Conservation (phyloP, 148 eudicot genomes). For the Mesembryanthemum crystallinum region DNA sequence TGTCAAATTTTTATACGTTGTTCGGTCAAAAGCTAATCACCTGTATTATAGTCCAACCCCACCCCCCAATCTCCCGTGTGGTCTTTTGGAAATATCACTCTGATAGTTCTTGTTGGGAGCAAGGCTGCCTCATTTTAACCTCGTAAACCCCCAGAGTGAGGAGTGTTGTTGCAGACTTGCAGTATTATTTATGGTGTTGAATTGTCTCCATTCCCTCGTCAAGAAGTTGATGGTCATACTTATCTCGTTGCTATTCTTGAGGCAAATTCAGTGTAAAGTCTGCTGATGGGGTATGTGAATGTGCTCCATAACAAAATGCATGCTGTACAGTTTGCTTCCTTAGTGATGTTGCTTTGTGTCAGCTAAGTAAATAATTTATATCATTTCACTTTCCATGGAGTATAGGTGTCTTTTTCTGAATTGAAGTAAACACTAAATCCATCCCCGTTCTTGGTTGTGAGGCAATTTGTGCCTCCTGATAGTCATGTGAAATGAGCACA, state of each 20-base stretch:
- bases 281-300: background rate
- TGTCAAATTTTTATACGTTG: background rate
- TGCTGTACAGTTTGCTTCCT: background rate
- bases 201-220: background rate
- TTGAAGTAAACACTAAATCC: background rate
- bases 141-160: background rate
- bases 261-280: background rate
- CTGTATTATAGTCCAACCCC: background rate
- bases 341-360: conserved; percentile 1
- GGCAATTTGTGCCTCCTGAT: background rate
- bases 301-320: background rate
- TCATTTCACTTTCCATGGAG: background rate
- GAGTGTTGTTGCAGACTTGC: background rate
- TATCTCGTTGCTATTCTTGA: background rate
- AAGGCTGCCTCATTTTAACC: background rate
- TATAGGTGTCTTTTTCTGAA: background rate
- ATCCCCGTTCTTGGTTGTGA: background rate
- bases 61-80: background rate
- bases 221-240: background rate
- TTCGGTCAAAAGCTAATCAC: background rate
- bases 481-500: background rate
- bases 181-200: background rate
- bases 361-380: background rate
- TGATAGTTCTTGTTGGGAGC: background rate
- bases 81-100: background rate